These are phyloP conservation scores for Phaeotremella fagi DNA, from an alignment of 768 basidiomycete species.

Conservation along the genomic window DNA sequence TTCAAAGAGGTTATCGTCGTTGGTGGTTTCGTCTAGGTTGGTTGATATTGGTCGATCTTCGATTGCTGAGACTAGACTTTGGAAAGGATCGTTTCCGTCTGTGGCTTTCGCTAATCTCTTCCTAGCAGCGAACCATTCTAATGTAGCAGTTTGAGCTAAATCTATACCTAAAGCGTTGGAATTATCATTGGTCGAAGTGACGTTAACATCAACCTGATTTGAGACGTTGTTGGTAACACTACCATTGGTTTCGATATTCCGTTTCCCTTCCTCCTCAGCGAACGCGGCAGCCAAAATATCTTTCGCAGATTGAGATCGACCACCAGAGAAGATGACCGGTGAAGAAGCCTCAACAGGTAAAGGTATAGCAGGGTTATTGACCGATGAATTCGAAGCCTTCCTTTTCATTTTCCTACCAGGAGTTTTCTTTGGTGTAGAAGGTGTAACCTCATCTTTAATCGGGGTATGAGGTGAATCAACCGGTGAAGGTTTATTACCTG, in stretches of 20 bases:
- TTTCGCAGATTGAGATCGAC: neutral
- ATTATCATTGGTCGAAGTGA: neutral
- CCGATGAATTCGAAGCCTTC: neutral
- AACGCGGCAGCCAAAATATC: neutral
- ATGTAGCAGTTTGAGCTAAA: neutral
- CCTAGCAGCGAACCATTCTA: neutral
- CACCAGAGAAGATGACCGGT: no score
- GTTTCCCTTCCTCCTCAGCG: neutral
- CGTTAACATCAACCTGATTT: neutral
- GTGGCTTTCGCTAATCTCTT: neutral
- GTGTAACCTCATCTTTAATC: neutral
- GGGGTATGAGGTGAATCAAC: neutral
- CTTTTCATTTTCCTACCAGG: neutral
- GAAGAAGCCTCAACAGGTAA: no score
- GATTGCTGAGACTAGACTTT: neutral
- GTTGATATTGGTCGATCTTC: neutral
- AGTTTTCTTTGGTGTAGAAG: neutral
- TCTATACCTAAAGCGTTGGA: neutral
- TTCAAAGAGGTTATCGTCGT: slow-evolving; percentile 57
- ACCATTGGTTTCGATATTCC: neutral
- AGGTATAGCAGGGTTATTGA: neutral
- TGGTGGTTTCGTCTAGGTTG: neutral
- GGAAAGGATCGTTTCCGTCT: neutral
- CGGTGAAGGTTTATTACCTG: neutral
- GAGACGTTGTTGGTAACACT: no score